Base-by-base conservation (phyloP, 2,329 filamentous ascomycete genomes). In the Diaporthe helianthi region DNA sequence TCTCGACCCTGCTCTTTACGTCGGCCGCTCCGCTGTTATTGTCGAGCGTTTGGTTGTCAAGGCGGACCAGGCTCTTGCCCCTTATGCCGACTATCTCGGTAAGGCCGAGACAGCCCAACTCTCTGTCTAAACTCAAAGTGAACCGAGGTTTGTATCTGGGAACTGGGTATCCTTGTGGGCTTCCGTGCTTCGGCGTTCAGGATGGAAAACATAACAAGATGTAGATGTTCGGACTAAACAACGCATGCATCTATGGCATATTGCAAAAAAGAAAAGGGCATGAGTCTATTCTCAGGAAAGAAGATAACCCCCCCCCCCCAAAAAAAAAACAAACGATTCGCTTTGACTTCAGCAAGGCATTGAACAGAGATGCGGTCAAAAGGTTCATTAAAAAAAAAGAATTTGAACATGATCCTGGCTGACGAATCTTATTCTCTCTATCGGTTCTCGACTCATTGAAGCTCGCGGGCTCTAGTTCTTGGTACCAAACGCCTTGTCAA, bases 401-500 rank as follows among this genome's bases (percentile, higher is more conserved):
- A n/a, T n/a, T n/a, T n/a, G n/a, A n/a, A n/a, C n/a, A n/a, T 17
- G 17, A 38, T 9, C 7, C 17, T 6, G 31, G 12, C 17, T 24
- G 29, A 31, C 26, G 22, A 17, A 26, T 26, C 12, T 31, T 15
- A 31, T 46, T 33, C 3, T 26, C 9, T 36, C 22, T 7, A 49
- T 66, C 22, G 26, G 12, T 13, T 47, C 38, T 24, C 19, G 1
- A 6, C 19, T 54, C 8, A 9, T n/a, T 4, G 13, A n/a, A 29
- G 22, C 13, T 13, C 33, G 6, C 31, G 22, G 3, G 17, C 13
- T 33, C 22, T 65, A 68, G 5, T 49, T 41, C 46, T 75, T 72
- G 22, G 41, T 71, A 3, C 75, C 75, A 70, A 92, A 93, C 0
- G 82, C 87, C 82, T 91, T 88, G 74, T 92, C 88, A 74, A 86